Base-by-base conservation (phyloP, 306 rosid genomes). In the Quercus wislizeni region DNA sequence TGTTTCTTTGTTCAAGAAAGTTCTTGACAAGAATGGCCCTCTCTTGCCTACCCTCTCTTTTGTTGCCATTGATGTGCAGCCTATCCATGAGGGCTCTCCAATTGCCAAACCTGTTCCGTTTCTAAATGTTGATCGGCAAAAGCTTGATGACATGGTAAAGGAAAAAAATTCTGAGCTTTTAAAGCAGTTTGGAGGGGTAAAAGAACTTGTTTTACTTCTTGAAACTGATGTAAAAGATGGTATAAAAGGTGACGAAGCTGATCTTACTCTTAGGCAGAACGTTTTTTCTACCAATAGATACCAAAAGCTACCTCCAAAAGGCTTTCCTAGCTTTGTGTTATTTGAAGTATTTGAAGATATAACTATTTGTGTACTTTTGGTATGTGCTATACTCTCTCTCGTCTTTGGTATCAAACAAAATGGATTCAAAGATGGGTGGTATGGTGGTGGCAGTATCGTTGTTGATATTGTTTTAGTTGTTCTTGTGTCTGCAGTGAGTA, bases 361-460 rank as follows among this genome's bases (percentile, higher is more conserved):
- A 0, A 80, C 75, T 1, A 80, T 80, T n/a, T 11, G 65, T 13
- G 55, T 74, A 30, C 79, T 80, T 13, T 54, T 80, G 68, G 58
- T 73, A 1, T 80, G 79, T 23, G 83, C 75, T 35, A 18, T 49
- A 9, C 78, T 74, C 51, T 55, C 83, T 25, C 55, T 80, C 9
- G 52, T 30, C 41, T 80, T 80, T 31, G 78, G 83, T 15, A 80
- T 80, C 30, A 80, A 74, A 65, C 54, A 80, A 46, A 67, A 55
- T 14, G 83, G 83, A 25, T 80, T 74, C 79, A 74, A 41, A 1
- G 69, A 65, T 27, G 83, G 83, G 28, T 80, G 83, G 83, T 80
- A 71, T 56, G 79, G 67, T 30, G 83, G 83, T 27, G 83, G 79
- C 27, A 80, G 83, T 5, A 80, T 80, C 33, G 46, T 72, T 8